Evolutionary conservation across 768 basidiomycete genomes (phyloP), one percentile per base, ranked within the genome.

Genomic region (Termitomyces sp.): DNA sequence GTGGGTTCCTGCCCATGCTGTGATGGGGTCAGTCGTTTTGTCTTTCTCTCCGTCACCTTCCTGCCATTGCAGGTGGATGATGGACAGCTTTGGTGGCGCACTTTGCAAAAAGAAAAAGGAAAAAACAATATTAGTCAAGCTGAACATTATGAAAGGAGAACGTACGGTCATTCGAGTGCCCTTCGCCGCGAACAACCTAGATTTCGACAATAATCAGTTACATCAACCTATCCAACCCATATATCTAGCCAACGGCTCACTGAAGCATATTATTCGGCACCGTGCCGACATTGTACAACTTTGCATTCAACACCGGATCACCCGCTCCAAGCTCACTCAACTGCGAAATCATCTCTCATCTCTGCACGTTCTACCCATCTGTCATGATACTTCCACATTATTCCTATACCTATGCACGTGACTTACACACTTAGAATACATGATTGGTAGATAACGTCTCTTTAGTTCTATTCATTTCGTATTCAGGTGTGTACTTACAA

Each of bases 181-280:
- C 90, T 37, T 37, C 15, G 35, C 35, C 7, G 91, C 91, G 66
- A 94, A 93, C 91, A 90, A 93, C 62, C 84, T 85, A 37, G 43
- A 28, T 10, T 38, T 9, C 15, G 9, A 15, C 6, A 35, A 12
- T 14, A 14, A 2, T 28, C 14, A 43, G 42, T 24, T 17, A 24
- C 2, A 44, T 15, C 42, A 14, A 43, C 5, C 12, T 6, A 43
- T 0, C 0, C 5, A 17, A 12, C 5, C 47, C 11, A 40, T 34
- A 26, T 12, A 22, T 14, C 7, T 41, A 52, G n/a, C 5, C 45
- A 56, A 35, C 19, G 50, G 28, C 22, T 7, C 35, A 87, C 81
- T 93, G 91, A 11, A 93, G 75, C 90, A 90, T 91, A 66, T 91
- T 92, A 63, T 93, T 88, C 28, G 90, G 83, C 0, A 90, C 89